Evolutionary conservation across 495 filamentous ascomycete species (phyloP).

Genomic region (Aspergillus asperescens): DNA sequence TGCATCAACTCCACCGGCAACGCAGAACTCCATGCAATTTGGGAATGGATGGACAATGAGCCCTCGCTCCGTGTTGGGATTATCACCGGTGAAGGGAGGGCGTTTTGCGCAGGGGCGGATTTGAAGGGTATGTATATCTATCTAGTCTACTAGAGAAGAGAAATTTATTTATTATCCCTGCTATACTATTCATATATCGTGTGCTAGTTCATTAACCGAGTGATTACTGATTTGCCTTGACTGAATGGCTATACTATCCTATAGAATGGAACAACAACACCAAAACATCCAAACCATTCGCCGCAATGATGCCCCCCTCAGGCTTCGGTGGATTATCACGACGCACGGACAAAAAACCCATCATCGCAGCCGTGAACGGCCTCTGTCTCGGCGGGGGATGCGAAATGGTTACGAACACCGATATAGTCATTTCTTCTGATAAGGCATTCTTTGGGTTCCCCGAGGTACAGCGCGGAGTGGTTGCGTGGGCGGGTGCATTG

Average conservation of each 20-base stretch:
- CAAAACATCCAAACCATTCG: conserved; percentile 8
- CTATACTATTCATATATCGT: no score
- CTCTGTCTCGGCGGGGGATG: conserved; percentile 68
- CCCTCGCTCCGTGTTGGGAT: conserved; percentile 50
- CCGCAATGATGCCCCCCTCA: conserved; percentile 11
- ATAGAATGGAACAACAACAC: conserved; percentile 39
- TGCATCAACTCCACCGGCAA: conserved; percentile 48
- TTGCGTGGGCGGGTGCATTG: conserved; percentile 65
- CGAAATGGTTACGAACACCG: conserved; percentile 69
- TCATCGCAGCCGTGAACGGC: conserved; percentile 72
- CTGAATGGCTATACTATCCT: background rate
- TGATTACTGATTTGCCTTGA: background rate
- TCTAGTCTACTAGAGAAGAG: no score
- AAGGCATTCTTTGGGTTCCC: conserved; percentile 58
- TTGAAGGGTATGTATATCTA: conserved; percentile 38
- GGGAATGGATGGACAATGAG: conserved; percentile 54
- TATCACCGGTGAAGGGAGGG: conserved; percentile 50
- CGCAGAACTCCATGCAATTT: conserved; percentile 47
- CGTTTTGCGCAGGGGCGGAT: conserved; percentile 58
- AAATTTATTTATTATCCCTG: no score
- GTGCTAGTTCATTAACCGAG: no score
- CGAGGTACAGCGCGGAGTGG: conserved; percentile 67
- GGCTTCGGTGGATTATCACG: conserved; percentile 44
- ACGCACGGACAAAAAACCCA: conserved; percentile 50
- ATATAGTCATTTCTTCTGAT: conserved; percentile 58